Conservation (phyloP, 2,329 filamentous ascomycete genomes). For the Ploettnerulaceae sp. region DNA sequence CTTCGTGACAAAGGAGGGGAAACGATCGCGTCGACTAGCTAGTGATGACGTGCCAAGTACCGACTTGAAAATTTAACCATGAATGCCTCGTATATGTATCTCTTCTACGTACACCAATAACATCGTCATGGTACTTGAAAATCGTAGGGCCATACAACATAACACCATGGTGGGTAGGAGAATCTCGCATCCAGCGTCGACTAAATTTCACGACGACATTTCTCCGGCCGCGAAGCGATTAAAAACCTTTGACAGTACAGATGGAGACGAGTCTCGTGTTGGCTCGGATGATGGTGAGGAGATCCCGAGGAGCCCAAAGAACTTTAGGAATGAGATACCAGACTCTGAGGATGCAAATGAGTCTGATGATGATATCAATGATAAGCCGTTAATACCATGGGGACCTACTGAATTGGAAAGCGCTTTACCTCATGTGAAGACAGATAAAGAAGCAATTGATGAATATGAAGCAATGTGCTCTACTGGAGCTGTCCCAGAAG, state of each 20-base stretch:
- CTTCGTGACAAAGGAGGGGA: too few relatives aligned
- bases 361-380: conserved; percentile 28
- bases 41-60: neutral
- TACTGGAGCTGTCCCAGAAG: conserved; percentile 36
- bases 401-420: conserved; percentile 64
- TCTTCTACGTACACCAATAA: neutral
- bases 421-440: conserved; percentile 62
- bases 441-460: conserved; percentile 67
- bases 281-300: conserved; percentile 28
- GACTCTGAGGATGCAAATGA: conserved; percentile 36
- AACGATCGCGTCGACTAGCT: neutral
- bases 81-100: neutral
- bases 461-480: conserved; percentile 65
- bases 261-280: conserved; percentile 24
- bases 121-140: conserved; percentile 23
- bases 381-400: conserved; percentile 29
- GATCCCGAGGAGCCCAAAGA: conserved; percentile 9
- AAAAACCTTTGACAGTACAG: conserved; percentile 27
- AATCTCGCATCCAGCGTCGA: conserved; percentile 25
- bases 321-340: conserved; percentile 33
- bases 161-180: conserved; percentile 27
- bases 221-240: conserved; percentile 29
- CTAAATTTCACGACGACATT: conserved; percentile 25
- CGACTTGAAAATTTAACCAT: neutral
- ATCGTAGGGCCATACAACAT: conserved; percentile 11